Evolutionary conservation across 495 filamentous ascomycete genomes (phyloP).

Genomic region (Penicillium goetzii): DNA sequence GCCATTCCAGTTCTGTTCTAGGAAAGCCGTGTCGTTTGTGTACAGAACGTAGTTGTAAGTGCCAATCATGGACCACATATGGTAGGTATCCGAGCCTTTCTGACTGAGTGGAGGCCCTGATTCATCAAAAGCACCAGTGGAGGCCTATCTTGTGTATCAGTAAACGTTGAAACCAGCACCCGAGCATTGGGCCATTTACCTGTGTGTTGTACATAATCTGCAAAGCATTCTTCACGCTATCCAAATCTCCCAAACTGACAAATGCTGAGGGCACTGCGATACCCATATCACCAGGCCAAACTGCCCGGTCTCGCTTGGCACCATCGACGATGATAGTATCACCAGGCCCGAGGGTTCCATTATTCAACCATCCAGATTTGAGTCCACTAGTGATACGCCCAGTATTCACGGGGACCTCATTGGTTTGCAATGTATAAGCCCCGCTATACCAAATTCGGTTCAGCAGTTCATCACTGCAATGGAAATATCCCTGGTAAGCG

Average conservation of each 20-base stretch:
- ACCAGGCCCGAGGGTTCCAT: conserved; percentile 58
- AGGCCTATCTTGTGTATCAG: conserved; percentile 15
- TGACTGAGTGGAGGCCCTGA: conserved; percentile 62
- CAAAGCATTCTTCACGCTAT: conserved; percentile 64
- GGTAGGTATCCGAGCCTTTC: conserved; percentile 62
- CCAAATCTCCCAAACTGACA: conserved; percentile 62
- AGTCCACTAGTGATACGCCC: conserved; percentile 57
- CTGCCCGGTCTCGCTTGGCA: conserved; percentile 61
- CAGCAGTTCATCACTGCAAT: conserved; percentile 60
- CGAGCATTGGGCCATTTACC: conserved; percentile 28
- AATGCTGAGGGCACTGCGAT: conserved; percentile 60
- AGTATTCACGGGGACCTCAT: conserved; percentile 57
- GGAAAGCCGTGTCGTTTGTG: conserved; percentile 57
- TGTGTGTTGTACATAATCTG: conserved; percentile 64
- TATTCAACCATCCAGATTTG: conserved; percentile 57
- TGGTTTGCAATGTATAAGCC: conserved; percentile 65
- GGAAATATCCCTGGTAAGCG: conserved; percentile 67
- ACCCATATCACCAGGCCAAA: conserved; percentile 67
- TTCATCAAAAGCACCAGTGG: conserved; percentile 56
- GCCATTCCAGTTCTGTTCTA: conserved; percentile 51
- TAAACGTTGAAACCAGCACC: not conserved
- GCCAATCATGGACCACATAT: conserved; percentile 66
- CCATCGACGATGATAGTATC: conserved; percentile 59
- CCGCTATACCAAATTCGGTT: conserved; percentile 70
- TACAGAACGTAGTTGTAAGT: conserved; percentile 65